Conservation (phyloP, 176 grass and related monocot species). For the Urochloa ruziziensis region DNA sequence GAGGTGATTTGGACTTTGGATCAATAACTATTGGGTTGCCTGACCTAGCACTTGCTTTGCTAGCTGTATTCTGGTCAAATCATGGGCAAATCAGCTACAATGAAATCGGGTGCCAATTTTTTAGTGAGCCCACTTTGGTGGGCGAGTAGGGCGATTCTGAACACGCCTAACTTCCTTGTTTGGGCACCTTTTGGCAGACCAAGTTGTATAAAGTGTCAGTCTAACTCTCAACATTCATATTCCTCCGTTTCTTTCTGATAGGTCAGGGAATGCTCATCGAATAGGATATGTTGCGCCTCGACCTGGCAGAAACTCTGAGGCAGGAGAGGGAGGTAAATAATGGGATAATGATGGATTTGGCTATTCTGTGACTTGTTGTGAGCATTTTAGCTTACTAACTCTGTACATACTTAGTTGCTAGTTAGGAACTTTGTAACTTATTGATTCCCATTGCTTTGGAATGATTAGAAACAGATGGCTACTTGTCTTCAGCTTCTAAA, state of each 20-base stretch:
- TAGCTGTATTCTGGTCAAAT: background rate
- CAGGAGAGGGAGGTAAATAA: constrained; percentile 50
- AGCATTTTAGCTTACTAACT: background rate
- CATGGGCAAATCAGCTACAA: background rate
- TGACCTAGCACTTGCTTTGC: background rate
- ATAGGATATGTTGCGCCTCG: constrained; percentile 71
- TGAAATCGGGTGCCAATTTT: background rate
- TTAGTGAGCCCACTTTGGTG: background rate
- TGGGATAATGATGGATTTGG: background rate
- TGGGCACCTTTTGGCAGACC: background rate
- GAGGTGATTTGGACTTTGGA: background rate
- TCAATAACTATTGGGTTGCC: background rate
- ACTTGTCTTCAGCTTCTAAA: background rate
- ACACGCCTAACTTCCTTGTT: background rate
- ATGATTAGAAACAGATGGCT: background rate
- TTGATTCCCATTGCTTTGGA: background rate
- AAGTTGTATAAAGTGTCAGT: constrained; percentile 7
- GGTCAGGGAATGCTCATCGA: constrained; percentile 73
- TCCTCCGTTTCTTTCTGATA: constrained; percentile 24
- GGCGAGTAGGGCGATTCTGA: background rate
- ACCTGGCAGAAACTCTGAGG: constrained; percentile 31
- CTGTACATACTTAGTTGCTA: background rate
- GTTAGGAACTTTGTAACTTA: background rate
- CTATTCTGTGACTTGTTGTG: constrained; percentile 2
- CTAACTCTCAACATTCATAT: background rate